Evolutionary conservation across 768 basidiomycete species (phyloP), one percentile per base, ranked within the genome.

Genomic region (Cantharellus cinnabarinus): DNA sequence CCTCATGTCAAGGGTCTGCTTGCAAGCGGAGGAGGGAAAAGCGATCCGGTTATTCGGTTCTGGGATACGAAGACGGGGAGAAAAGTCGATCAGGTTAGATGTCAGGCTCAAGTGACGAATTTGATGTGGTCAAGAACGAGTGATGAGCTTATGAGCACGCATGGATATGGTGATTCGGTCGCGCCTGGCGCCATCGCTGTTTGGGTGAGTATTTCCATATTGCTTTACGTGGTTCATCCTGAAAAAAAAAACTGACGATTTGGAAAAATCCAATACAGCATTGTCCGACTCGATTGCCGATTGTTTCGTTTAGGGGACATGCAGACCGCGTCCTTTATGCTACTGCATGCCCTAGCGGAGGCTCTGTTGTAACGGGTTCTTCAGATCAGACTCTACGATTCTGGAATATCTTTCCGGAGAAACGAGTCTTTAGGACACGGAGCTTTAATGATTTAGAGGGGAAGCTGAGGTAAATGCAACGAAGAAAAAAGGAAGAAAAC

Each of bases 51-150:
- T 67, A 93, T 99, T 51, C 75, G 93, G 60, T 97, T 95, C 67
- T 99, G 95, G 94, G 97, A 99, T 68, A 87, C 85, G 4, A 72
- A 79, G 42, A 89, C 80, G 57, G 95, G 94, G 39, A 79, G 76
- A 35, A 78, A 94, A 79, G 73, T 95, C 60, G 81, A 78, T 61
- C 83, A 90, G 67, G 75, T 91, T 55, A 91, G 97, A 69, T 98
- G 95, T 0, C 94, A 95, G 2, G 89, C 86, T 62, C 94, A 99
- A 78, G 89, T 97, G 48, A 97, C 93, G 74, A 98, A 98, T 72
- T 80, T 98, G 58, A 87, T 90, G 62, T 98, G 91, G 91, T 91
- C 89, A 0, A 72, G 83, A 41, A 98, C 88, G 4, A 94, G 94
- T 2, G 91, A 95, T 64, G 94, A 99, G 70, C 79, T 99, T 38